Percentiles rank a stretch among this genome's conserved stretches.
phyloP scores from a whole-genome alignment of 108 stramenopile genomes.

The Pseudonitzschia delicatissima region DNA sequence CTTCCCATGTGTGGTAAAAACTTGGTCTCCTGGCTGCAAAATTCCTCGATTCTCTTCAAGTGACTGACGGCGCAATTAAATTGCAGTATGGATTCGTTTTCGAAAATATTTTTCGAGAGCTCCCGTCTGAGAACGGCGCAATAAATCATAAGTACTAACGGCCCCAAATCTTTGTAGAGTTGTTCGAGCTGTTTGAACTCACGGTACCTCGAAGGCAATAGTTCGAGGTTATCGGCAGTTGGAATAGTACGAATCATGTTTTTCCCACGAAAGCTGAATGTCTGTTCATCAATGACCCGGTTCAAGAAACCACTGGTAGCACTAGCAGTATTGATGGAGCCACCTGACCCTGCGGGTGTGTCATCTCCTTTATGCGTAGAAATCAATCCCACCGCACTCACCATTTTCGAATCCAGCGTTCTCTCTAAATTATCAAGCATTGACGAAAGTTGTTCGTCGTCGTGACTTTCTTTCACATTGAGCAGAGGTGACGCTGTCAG shows the following conservation, averaged over 20 bases:
- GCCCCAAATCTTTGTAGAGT: constrained; percentile 54
- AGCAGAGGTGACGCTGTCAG: constrained; percentile 64
- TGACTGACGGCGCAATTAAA: constrained; percentile 32
- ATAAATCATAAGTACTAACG: constrained; percentile 30
- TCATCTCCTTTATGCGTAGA: too few relatives aligned
- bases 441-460: constrained; percentile 40
- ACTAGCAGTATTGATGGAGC: neutral
- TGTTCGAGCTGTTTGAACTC: constrained; percentile 49
- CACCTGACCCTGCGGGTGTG: neutral
- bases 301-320: neutral
- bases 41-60: constrained; percentile 22
- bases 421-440: constrained; percentile 43
- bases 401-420: constrained; percentile 45
- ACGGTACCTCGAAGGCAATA: constrained; percentile 36
- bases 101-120: constrained; percentile 46
- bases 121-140: constrained; percentile 30
- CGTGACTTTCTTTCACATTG: constrained; percentile 36
- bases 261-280: constrained; percentile 4
- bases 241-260: constrained; percentile 27
- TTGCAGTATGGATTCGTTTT: constrained; percentile 39
- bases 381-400: constrained; percentile 16
- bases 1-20: constrained; percentile 27
- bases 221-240: constrained; percentile 19
- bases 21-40: constrained; percentile 23
- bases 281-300: constrained; percentile 9